Evolutionary conservation across 2,329 filamentous ascomycete species (phyloP).

Genomic region (Arthrobotrys conoides): DNA sequence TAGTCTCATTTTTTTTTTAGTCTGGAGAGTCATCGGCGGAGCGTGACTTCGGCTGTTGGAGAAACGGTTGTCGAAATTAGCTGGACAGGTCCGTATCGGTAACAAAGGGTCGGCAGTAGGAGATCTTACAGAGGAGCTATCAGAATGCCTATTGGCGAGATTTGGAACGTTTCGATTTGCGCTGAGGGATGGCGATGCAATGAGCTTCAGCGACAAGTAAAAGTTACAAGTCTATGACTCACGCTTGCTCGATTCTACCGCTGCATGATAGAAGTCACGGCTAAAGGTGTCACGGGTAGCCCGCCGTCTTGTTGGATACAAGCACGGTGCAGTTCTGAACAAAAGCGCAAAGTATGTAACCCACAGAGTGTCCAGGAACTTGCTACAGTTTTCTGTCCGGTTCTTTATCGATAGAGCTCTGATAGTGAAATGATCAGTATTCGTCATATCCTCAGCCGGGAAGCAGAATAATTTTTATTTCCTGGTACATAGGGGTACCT

Average conservation of each 20-base stretch:
- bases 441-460: constrained; percentile 37
- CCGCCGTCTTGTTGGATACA: constrained; percentile 46
- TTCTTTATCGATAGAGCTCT: constrained; percentile 45
- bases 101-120: constrained; percentile 28
- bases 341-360: constrained; percentile 58
- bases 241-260: constrained; percentile 16
- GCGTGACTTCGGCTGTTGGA: constrained; percentile 26
- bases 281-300: constrained; percentile 53
- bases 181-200: constrained; percentile 2
- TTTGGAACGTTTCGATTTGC: not conserved
- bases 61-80: not conserved
- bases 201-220: constrained; percentile 7
- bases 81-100: constrained; percentile 14
- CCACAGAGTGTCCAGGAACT: constrained; percentile 32
- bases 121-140: constrained; percentile 11
- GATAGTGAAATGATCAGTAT: not conserved
- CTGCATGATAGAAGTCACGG: constrained; percentile 45
- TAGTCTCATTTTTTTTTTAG: not conserved
- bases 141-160: constrained; percentile 24
- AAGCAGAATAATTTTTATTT: constrained; percentile 6
- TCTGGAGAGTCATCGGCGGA: constrained; percentile 34
- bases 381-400: constrained; percentile 26
- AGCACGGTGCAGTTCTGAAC: constrained; percentile 35
- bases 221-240: constrained; percentile 41
- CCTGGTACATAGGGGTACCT: constrained; percentile 44